These are phyloP conservation scores for Fusarium sp. DNA, from an alignment of 2,329 filamentous ascomycete species.

Conservation along the genomic window DNA sequence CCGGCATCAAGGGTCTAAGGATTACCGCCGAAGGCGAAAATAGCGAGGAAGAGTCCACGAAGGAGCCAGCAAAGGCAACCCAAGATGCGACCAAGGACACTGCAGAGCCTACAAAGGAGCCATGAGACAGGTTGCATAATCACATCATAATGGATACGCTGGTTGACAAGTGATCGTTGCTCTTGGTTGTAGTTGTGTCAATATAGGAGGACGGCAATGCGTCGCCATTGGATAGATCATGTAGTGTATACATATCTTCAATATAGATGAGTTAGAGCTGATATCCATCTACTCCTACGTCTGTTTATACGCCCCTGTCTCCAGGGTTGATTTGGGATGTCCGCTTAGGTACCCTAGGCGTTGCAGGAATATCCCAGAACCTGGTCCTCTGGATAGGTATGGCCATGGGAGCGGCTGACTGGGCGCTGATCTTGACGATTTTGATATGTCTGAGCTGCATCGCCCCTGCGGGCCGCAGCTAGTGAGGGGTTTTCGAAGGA, in stretches of 20 bases:
- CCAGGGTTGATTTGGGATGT: not conserved
- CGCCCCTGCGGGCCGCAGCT: not conserved
- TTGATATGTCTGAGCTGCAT: constrained; percentile 13
- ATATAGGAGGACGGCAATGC: constrained; percentile 5
- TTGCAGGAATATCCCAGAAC: constrained; percentile 3
- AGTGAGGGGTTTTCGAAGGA: not conserved
- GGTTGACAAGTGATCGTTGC: not conserved
- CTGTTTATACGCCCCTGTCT: not conserved
- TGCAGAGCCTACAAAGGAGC: constrained; percentile 21
- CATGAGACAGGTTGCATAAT: constrained; percentile 2
- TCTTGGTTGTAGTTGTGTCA: not conserved
- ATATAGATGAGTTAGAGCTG: not conserved
- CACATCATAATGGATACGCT: not conserved
- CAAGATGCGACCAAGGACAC: constrained; percentile 24
- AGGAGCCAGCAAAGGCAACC: constrained; percentile 23
- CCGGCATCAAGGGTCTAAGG: constrained; percentile 78
- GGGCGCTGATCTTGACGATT: constrained; percentile 16
- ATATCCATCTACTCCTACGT: constrained; percentile 3
- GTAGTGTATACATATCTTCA: not conserved
- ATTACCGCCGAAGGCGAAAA: constrained; percentile 76
- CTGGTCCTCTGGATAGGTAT: not conserved
- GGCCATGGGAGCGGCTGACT: not conserved
- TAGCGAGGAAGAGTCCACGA: constrained; percentile 66
- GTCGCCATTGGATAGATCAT: constrained; percentile 17
- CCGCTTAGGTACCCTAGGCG: not conserved